Conservation (phyloP, 441 rosid species). For the Kokia cookei region DNA sequence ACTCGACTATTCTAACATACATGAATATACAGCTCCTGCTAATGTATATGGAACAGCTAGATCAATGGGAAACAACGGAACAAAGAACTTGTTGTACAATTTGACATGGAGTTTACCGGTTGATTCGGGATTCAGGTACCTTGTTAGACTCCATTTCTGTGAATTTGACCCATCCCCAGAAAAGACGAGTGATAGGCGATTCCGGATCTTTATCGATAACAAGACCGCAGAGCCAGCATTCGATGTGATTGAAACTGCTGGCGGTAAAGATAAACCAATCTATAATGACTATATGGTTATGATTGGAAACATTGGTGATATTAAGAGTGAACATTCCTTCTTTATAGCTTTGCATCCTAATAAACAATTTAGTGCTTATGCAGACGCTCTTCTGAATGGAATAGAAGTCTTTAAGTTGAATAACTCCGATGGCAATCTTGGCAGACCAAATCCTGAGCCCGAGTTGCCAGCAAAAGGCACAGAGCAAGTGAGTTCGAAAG, state of each 20-base stretch:
- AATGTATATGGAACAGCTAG: conserved; percentile 3
- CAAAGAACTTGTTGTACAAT: conserved; percentile 3
- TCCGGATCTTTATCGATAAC: conserved; percentile 9
- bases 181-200: conserved; percentile 4
- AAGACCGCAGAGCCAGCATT: conserved; percentile 3
- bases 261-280: conserved; percentile 9
- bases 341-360: conserved; percentile 12
- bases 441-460: conserved; percentile 18
- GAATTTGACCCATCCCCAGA: conserved; percentile 12
- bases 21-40: neutral
- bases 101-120: conserved; percentile 20
- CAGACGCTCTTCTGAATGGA: conserved; percentile 22
- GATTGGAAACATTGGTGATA: conserved; percentile 1
- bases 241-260: conserved; percentile 13
- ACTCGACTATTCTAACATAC: neutral
- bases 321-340: neutral
- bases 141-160: conserved; percentile 26
- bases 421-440: conserved; percentile 11
- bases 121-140: conserved; percentile 23
- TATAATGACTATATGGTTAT: conserved; percentile 15
- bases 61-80: conserved; percentile 1
- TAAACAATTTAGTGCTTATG: neutral
- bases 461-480: neutral
- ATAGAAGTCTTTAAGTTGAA: conserved; percentile 29
- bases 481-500: neutral